Evolutionary conservation across 129 eudicot genomes (phyloP), one percentile per base, ranked within the genome.

Genomic region (Deinandra increscens): DNA sequence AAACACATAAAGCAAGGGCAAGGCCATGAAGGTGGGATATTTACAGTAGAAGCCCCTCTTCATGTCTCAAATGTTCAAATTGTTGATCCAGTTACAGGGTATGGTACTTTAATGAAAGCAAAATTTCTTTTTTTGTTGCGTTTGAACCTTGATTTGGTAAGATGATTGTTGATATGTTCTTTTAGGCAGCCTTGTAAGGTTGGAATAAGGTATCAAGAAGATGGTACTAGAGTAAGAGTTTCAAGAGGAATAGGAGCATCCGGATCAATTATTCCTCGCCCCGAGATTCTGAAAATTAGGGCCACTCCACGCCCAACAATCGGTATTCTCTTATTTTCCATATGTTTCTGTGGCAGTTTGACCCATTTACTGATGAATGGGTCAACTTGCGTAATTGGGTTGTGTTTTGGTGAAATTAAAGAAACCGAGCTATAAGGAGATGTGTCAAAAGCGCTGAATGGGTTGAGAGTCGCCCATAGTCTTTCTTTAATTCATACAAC

Each of bases 1-100:
- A 86, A 91, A 61, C 97, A 91, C 79, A 88, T 91, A 39, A 91
- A 91, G 64, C 97, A 91, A 77, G 97, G 98, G 69, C 97, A 91
- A 80, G 97, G 94, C 9, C 94, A 91, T 66, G 97, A 88, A 84
- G 97, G 97, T 37, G 97, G 96, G 61, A 91, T 91, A 48, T 91
- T 91, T 68, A 68, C 91, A 12, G 96, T 91, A 5, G 97, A 91
- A 88, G 97, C 97, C 66, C 97, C 97, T 54, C 85, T 91, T 55
- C 97, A 91, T 81, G 94, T 84, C 26, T 91, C 96, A 56, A 91
- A 91, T 77, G 94, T 91, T 49, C 96, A 91, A 80, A 88, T 91
- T 66, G 61, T 91, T 18, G 97, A 91, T 80, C 96, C 92, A 65
- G 90, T 88, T 2, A 83, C 97, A 17, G 82, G 84, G 96, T 91